Evolutionary conservation across 2,329 filamentous ascomycete species (phyloP).

Genomic region (Fusarium denticulatum): DNA sequence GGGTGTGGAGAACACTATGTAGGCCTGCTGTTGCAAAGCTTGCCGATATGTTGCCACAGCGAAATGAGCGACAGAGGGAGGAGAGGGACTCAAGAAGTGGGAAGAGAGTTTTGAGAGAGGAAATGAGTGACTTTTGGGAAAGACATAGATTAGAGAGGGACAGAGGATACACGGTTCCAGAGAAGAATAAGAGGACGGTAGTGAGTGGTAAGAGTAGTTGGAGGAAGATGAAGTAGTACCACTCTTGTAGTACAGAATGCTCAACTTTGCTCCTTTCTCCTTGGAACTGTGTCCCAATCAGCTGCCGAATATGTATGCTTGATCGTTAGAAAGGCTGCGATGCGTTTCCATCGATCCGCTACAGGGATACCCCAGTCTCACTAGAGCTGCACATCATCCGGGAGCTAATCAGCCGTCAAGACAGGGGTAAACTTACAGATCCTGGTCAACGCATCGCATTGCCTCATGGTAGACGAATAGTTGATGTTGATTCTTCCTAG

Average conservation of each 20-base stretch:
- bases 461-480: background rate
- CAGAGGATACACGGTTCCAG: slow-evolving; percentile 52
- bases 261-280: background rate
- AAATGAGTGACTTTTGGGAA: slow-evolving; percentile 56
- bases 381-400: slow-evolving; percentile 13
- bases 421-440: background rate
- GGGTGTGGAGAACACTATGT: slow-evolving; percentile 39
- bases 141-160: slow-evolving; percentile 53
- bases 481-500: background rate
- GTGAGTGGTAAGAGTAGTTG: slow-evolving; percentile 14
- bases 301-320: background rate
- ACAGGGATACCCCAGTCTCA: background rate
- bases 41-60: slow-evolving; percentile 28
- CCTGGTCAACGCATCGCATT: background rate
- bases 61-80: slow-evolving; percentile 30
- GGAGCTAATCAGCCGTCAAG: slow-evolving; percentile 1
- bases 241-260: background rate
- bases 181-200: slow-evolving; percentile 47
- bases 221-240: slow-evolving; percentile 15
- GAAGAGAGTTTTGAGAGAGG: slow-evolving; percentile 37
- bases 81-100: slow-evolving; percentile 29
- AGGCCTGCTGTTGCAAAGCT: slow-evolving; percentile 31
- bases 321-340: background rate
- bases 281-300: background rate
- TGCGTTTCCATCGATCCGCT: background rate